These are phyloP conservation scores for Saccharomycopsis lassenensis DNA, from an alignment of 805 yeast genomes.

Conservation along the genomic window DNA sequence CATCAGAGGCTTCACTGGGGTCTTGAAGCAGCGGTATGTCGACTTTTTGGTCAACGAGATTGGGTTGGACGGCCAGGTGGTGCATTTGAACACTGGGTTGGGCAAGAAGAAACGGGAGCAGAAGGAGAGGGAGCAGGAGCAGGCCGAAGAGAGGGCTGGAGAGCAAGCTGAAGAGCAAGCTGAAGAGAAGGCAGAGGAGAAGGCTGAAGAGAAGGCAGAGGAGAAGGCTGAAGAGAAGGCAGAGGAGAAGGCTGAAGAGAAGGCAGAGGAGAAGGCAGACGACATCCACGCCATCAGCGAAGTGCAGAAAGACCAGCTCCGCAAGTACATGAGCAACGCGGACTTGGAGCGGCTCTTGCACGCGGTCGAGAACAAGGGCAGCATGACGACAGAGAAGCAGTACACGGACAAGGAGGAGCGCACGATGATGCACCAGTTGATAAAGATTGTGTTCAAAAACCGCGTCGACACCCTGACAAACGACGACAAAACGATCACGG, in stretches of 20 bases:
- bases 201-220: slow-evolving; percentile 19
- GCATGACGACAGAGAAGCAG: slow-evolving; percentile 36
- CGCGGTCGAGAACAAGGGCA: slow-evolving; percentile 42
- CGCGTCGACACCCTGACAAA: slow-evolving; percentile 75
- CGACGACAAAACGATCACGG: slow-evolving; percentile 48
- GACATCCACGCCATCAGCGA: slow-evolving; percentile 10
- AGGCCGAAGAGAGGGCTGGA: slow-evolving; percentile 24
- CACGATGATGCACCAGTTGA: slow-evolving; percentile 64
- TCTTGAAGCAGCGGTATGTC: slow-evolving; percentile 78
- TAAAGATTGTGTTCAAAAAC: slow-evolving; percentile 64
- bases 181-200: slow-evolving; percentile 17
- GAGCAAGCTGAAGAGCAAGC: slow-evolving; percentile 22
- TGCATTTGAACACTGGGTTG: slow-evolving; percentile 68
- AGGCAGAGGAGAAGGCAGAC: slow-evolving; percentile 20
- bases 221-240: slow-evolving; percentile 16
- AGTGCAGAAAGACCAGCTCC: slow-evolving; percentile 4
- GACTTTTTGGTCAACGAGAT: slow-evolving; percentile 94
- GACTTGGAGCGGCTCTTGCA: slow-evolving; percentile 5
- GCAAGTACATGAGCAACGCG: slow-evolving; percentile 9
- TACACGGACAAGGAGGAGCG: slow-evolving; percentile 65
- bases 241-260: slow-evolving; percentile 21
- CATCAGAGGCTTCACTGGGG: slow-evolving; percentile 60
- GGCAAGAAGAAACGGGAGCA: slow-evolving; percentile 35
- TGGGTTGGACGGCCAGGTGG: slow-evolving; percentile 51
- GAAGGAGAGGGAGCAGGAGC: slow-evolving; percentile 32